Evolutionary conservation across 768 basidiomycete species (phyloP), one percentile per base, ranked within the genome.

Genomic region (Phlebiopsis flavidoalba): DNA sequence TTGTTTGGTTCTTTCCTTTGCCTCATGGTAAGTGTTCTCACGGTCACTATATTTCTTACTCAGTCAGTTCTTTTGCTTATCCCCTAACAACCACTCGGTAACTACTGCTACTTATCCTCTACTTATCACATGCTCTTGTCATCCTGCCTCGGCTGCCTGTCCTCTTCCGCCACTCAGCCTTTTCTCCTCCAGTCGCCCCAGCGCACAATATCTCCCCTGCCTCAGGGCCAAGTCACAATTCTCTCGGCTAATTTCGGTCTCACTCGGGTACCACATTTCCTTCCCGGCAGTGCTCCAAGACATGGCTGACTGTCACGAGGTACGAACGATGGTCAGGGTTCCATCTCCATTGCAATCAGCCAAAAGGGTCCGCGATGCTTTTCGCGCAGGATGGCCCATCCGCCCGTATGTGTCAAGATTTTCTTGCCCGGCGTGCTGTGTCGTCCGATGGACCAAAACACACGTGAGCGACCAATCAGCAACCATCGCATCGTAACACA

Each of bases 1-100:
- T 52, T 61, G 45, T 61, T 61, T 61, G 60, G 60, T 40, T 36
- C 17, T 53, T 57, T 61, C 47, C 19, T 60, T 60, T 46, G 40
- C 55, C 54, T 40, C 49, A 37, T 57, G 35, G 35, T 17, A 8
- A 8, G 4, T 10, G 1, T 52, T 61, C 60, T 55, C 60, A 61
- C 60, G 60, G 37, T 55, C 37, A 55, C 12, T 22, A 55, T 0
- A 5, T 15, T 26, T 21, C 15, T 49, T 4, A 49, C 15, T 21
- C 15, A 43, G 48, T 49, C 5, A 49, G 5, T 4, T 15, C 11
- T 21, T 5, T 7, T 55, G 24, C 40, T 55, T 45, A 40, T 26
- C n/a, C 3, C 3, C 7, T 54, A 54, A 36, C 12, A 12, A 11
- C 35, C 6, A 6, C 6, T 6, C 26, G 6, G 26, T 31, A 31